Base-by-base conservation (phyloP, 148 eudicot species). In the Dianthus caryophyllus region DNA sequence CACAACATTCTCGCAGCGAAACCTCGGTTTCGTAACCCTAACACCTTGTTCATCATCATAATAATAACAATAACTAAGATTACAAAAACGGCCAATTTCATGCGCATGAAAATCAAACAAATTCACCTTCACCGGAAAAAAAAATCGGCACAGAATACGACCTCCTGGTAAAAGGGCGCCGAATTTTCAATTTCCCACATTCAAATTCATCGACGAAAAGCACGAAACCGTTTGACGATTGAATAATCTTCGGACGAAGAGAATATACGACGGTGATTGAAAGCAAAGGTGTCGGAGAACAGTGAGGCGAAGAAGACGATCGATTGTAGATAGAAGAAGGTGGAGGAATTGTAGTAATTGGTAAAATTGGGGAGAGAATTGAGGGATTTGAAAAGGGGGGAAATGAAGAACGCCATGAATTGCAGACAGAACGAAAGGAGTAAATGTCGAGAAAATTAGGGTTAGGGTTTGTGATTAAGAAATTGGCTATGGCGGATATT, bases 361-460 rank as follows among this genome's bases (percentile, higher is more conserved):
- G 75, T 1, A 72, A 30, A 7, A 31, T 47, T 30, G 64, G 41
- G 17, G 48, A 65, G 50, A 73, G 65, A 24, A 49, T 18, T 31
- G 24, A 11, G 41, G 9, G 20, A 26, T 5, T 14, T 25, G 44
- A 16, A 26, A 14, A 4, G 44, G 21, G 48, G 36, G 6, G 46
- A 26, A 31, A n/a, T 11, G 66, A 58, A 18, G 76, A 58, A 2
- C 21, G 17, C 76, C 76, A 73, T 73, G 66, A 66, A 13, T 38
- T 59, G 61, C 66, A 73, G 15, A 73, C 66, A 0, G 59, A 15
- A 10, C 76, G 53, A 16, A 73, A 73, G 22, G 21, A 6, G 11
- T 56, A 6, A 20, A 58, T 25, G 51, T 36, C 59, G 7, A 66
- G 25, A 0, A 71, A 15, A 47, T 47, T n/a, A 47, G 18, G 51